phyloP scores from a whole-genome alignment of 371 early-diverging fungal species.

The Actinomortierella wolfii region DNA sequence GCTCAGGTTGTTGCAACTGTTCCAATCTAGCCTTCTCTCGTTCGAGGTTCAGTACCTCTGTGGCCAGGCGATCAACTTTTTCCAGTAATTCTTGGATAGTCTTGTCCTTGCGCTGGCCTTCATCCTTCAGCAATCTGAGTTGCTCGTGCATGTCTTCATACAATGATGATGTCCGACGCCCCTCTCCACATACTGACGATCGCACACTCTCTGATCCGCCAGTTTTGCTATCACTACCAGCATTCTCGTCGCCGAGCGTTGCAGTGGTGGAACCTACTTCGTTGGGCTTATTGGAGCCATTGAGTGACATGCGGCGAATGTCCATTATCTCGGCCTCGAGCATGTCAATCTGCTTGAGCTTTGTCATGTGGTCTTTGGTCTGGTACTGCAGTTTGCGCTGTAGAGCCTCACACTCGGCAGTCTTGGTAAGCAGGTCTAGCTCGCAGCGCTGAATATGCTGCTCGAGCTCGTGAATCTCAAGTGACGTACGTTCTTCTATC shows the following conservation, averaged over 20 bases:
- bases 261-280: too few relatives aligned
- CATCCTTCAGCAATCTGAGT: constrained; percentile 28
- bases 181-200: constrained; percentile 11
- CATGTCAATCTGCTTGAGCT: constrained; percentile 30
- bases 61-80: constrained; percentile 11
- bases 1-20: background rate
- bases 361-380: constrained; percentile 28
- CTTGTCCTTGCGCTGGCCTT: constrained; percentile 28
- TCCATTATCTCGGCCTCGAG: constrained; percentile 34
- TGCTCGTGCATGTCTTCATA: constrained; percentile 4
- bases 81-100: constrained; percentile 16
- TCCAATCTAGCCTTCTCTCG: constrained; percentile 24
- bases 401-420: constrained; percentile 26
- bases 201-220: constrained; percentile 9
- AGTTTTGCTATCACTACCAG: constrained; percentile 1
- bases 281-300: background rate
- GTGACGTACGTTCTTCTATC: constrained; percentile 18
- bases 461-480: constrained; percentile 35
- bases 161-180: background rate
- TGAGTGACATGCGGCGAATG: constrained; percentile 20
- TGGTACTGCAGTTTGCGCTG: constrained; percentile 21
- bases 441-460: constrained; percentile 40
- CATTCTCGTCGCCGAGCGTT: too few relatives aligned
- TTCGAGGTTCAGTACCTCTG: constrained; percentile 21
- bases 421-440: constrained; percentile 17